These are phyloP conservation scores for Oemleria cerasiformis DNA, from an alignment of 306 rosid species.

Conservation along the genomic window DNA sequence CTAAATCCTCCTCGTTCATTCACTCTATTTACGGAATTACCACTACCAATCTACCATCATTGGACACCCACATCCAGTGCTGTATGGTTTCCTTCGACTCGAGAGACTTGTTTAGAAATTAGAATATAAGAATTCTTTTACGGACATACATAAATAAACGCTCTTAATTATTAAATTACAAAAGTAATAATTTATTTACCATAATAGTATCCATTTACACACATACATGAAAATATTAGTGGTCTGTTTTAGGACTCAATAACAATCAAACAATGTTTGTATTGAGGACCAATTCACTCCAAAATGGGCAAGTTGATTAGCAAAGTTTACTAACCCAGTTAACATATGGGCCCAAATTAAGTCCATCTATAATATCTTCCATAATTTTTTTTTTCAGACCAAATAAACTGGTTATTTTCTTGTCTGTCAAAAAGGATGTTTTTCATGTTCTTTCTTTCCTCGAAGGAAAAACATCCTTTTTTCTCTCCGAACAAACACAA, in stretches of 20 bases:
- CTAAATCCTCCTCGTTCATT: not conserved
- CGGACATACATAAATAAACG: too few relatives aligned
- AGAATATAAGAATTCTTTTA: too few relatives aligned
- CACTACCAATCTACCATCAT: not conserved
- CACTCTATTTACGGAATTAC: constrained; percentile 10
- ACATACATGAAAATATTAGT: not conserved
- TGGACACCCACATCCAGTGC: too few relatives aligned
- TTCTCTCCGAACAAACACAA: not conserved
- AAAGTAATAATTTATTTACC: too few relatives aligned
- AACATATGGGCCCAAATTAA: not conserved
- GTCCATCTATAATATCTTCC: not conserved
- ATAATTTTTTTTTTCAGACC: not conserved
- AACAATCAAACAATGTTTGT: not conserved
- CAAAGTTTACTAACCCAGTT: not conserved
- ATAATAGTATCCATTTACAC: too few relatives aligned
- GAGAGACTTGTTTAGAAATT: too few relatives aligned
- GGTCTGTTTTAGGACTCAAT: not conserved
- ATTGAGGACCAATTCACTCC: not conserved
- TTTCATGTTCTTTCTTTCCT: too few relatives aligned
- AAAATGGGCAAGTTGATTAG: not conserved
- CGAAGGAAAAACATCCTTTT: not conserved
- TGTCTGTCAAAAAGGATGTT: not conserved
- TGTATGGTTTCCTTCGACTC: too few relatives aligned
- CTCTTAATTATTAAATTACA: too few relatives aligned
- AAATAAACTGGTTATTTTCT: not conserved